Evolutionary conservation across 164 flowering plant species (phyloP).

Genomic region (Kingdonia uniflora): DNA sequence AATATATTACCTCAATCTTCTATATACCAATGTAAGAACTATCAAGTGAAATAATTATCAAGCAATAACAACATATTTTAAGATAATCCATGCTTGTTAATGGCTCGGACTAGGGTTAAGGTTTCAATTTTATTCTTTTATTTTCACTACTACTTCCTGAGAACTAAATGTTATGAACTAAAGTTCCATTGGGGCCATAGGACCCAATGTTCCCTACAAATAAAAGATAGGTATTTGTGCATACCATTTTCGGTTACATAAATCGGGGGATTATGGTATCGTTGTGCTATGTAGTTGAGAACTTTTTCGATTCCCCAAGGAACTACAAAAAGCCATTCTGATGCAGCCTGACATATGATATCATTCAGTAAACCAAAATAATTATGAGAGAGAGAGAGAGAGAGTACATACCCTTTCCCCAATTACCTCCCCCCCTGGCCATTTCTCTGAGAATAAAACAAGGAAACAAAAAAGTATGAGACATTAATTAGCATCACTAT

Average conservation of each 20-base stretch:
- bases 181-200: too few species aligned
- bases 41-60: too few species aligned
- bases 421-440: conserved; percentile 53
- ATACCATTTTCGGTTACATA: conserved; percentile 81
- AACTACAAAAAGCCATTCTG: conserved; percentile 83
- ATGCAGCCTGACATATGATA: conserved; percentile 63
- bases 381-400: conserved; percentile 13
- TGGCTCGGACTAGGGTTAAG: too few species aligned
- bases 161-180: too few species aligned
- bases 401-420: conserved; percentile 55
- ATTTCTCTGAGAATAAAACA: conserved; percentile 37
- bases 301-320: conserved; percentile 85
- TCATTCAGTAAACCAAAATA: neutral
- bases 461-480: neutral
- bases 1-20: too few species aligned
- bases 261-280: conserved; percentile 52
- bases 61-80: too few species aligned
- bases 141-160: too few species aligned
- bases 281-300: conserved; percentile 50
- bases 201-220: neutral
- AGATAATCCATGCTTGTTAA: too few species aligned
- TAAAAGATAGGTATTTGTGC: neutral
- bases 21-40: too few species aligned
- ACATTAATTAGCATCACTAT: neutral
- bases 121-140: too few species aligned